These are phyloP conservation scores for Malbranchea cinnamomea DNA, from an alignment of 2,329 filamentous ascomycete species.

Conservation along the genomic window DNA sequence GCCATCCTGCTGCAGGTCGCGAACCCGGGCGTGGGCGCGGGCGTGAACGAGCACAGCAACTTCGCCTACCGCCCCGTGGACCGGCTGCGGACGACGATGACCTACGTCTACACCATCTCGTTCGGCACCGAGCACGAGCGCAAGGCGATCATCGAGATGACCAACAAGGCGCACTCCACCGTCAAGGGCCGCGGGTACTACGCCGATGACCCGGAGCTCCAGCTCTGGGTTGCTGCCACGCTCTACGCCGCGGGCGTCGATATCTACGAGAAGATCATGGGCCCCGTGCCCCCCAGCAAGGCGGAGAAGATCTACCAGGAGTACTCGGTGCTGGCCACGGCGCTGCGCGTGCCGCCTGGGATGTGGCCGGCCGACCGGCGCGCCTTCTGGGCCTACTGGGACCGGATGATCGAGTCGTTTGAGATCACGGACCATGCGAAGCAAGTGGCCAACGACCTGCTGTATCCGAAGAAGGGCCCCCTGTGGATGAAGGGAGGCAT, in stretches of 20 bases:
- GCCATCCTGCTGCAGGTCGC: conserved; percentile 30
- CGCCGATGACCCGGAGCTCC: conserved; percentile 24
- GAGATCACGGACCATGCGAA: conserved; percentile 19
- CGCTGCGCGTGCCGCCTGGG: conserved; percentile 18
- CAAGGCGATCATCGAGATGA: conserved; percentile 21
- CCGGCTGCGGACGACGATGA: conserved; percentile 25
- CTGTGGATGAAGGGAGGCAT: conserved; percentile 14
- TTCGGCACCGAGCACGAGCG: conserved; percentile 20
- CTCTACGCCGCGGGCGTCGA: conserved; percentile 23
- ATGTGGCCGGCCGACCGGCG: conserved; percentile 23
- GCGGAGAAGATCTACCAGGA: conserved; percentile 17
- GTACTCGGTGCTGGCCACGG: conserved; percentile 16
- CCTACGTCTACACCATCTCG: conserved; percentile 26
- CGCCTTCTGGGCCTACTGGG: conserved; percentile 26
- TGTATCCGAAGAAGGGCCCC: conserved; percentile 16
- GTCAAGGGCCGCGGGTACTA: conserved; percentile 21
- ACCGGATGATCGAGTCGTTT: conserved; percentile 20
- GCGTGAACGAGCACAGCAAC: conserved; percentile 25
- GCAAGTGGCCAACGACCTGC: conserved; percentile 16
- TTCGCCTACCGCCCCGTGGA: conserved; percentile 23
- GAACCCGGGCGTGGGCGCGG: conserved; percentile 24
- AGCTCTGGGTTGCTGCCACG: conserved; percentile 28
- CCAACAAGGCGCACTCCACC: conserved; percentile 20
- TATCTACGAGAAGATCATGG: conserved; percentile 24
- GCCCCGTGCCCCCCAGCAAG: conserved; percentile 14